These are phyloP conservation scores for Rhodosporidiobolus sp. DNA, from an alignment of 768 basidiomycete genomes.

Conservation along the genomic window DNA sequence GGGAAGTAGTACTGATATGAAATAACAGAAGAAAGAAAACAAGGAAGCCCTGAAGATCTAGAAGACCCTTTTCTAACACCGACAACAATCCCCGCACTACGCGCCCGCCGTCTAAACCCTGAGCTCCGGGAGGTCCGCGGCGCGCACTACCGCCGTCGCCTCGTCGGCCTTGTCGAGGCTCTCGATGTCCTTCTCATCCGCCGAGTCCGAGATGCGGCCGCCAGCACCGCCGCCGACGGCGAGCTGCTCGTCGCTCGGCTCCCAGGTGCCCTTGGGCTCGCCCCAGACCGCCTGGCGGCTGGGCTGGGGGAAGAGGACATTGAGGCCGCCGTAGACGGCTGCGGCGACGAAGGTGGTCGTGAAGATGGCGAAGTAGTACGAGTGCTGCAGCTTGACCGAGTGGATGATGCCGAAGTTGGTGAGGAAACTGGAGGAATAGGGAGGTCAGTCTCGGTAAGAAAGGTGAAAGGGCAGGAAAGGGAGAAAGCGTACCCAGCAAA, in stretches of 20 bases:
- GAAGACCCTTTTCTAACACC: no score
- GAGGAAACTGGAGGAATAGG: slow-evolving; percentile 1
- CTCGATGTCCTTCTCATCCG: no score
- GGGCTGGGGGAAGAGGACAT: slow-evolving; percentile 4
- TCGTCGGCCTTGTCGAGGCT: no score
- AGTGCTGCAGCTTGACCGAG: not conserved
- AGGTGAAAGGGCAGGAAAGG: no score
- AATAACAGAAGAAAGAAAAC: no score
- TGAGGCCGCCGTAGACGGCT: slow-evolving; percentile 6
- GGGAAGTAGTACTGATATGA: no score
- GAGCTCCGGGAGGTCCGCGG: no score
- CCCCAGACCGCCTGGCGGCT: not conserved
- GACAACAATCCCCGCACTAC: no score
- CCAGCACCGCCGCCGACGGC: not conserved
- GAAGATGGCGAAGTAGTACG: slow-evolving; percentile 28
- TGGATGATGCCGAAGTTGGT: slow-evolving; percentile 17
- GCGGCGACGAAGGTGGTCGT: slow-evolving; percentile 9
- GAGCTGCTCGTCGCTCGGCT: slow-evolving; percentile 8
- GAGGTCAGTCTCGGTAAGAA: not conserved
- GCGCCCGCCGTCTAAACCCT: no score
- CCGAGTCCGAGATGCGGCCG: not conserved
- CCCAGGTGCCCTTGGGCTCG: slow-evolving; percentile 19
- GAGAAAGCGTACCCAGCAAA: slow-evolving; percentile 4
- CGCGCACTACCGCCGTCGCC: no score
- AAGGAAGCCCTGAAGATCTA: no score